Evolutionary conservation across 768 basidiomycete species (phyloP).

Genomic region (Psilocybe cubensis): DNA sequence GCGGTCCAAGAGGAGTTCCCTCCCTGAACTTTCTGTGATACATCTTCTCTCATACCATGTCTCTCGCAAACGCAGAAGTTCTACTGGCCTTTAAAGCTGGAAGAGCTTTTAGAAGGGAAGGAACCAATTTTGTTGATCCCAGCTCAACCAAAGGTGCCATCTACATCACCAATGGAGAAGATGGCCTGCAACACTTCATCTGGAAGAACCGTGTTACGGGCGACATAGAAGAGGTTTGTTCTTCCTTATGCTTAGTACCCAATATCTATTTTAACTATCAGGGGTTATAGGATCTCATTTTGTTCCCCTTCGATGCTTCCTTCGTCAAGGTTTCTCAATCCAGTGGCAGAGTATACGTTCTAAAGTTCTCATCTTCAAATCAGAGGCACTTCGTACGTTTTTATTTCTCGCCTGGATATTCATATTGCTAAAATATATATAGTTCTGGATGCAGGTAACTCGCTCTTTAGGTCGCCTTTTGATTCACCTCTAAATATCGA

Average conservation of each 20-base stretch:
- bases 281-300: constrained; percentile 70
- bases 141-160: constrained; percentile 75
- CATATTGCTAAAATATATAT: constrained; percentile 12
- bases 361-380: constrained; percentile 90
- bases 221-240: constrained; percentile 61
- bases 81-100: constrained; percentile 71
- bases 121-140: constrained; percentile 70
- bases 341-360: constrained; percentile 76
- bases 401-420: not conserved
- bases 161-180: constrained; percentile 68
- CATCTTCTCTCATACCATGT: constrained; percentile 12
- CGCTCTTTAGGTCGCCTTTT: not conserved
- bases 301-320: constrained; percentile 85
- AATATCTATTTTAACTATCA: not conserved
- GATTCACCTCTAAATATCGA: not conserved
- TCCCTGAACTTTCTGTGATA: not conserved
- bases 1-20: constrained; percentile 21
- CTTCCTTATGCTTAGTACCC: not conserved
- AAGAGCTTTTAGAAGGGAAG: constrained; percentile 69
- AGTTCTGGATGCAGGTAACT: constrained; percentile 90
- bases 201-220: constrained; percentile 78
- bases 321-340: constrained; percentile 78
- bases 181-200: constrained; percentile 76
- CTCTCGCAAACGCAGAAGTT: constrained; percentile 39
- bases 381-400: constrained; percentile 80